These are phyloP conservation scores for Neobulgaria alba DNA, from an alignment of 2,329 filamentous ascomycete genomes.

Conservation along the genomic window DNA sequence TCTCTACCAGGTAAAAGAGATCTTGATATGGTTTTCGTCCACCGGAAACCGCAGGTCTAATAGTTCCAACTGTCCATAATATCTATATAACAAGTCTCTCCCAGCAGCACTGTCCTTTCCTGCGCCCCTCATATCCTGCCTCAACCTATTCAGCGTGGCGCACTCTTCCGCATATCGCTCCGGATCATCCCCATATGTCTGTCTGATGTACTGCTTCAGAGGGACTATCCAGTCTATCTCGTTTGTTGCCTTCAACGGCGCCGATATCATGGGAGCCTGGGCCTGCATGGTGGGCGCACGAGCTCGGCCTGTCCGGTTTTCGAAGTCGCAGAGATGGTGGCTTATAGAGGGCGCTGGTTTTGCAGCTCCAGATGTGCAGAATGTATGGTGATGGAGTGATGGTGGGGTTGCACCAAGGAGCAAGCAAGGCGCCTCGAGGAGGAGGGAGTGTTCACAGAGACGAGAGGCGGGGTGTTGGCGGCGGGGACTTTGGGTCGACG, in stretches of 20 bases:
- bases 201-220: slow-evolving; percentile 85
- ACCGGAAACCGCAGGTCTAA: slow-evolving; percentile 92
- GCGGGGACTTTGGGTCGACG: neutral
- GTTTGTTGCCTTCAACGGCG: slow-evolving; percentile 86
- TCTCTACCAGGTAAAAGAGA: slow-evolving; percentile 87
- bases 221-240: slow-evolving; percentile 97
- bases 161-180: slow-evolving; percentile 96
- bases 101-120: slow-evolving; percentile 94
- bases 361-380: neutral
- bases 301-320: neutral
- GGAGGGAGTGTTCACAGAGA: too few species aligned
- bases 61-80: slow-evolving; percentile 94
- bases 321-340: neutral
- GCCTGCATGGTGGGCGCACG: slow-evolving; percentile 33
- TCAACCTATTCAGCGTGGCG: slow-evolving; percentile 81
- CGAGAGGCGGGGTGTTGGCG: neutral
- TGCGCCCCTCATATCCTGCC: slow-evolving; percentile 96
- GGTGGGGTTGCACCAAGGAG: neutral
- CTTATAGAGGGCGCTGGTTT: neutral
- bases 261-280: slow-evolving; percentile 91
- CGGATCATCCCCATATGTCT: slow-evolving; percentile 92
- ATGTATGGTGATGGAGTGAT: neutral
- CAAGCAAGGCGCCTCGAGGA: too few species aligned
- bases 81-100: slow-evolving; percentile 86
- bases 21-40: slow-evolving; percentile 98